Conservation (phyloP, 2,329 filamentous ascomycete genomes). For the Didymella arachidicola region DNA sequence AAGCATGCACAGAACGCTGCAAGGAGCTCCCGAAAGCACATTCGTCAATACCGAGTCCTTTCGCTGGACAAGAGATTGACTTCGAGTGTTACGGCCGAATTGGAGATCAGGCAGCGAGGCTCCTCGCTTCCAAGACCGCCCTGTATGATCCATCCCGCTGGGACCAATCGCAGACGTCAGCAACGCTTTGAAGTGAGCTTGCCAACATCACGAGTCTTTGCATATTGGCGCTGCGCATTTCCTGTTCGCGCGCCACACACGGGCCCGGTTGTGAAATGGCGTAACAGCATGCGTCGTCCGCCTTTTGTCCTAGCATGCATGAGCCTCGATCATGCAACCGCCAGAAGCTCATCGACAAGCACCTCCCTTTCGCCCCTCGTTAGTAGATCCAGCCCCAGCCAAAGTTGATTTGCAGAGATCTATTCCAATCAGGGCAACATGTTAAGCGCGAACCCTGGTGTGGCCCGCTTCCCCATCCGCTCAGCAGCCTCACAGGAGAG, state of each 20-base stretch:
- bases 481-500: conserved; percentile 28
- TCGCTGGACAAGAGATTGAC: not conserved
- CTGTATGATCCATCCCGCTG: conserved; percentile 32
- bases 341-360: conserved; percentile 22
- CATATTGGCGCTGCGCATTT: not conserved
- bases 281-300: conserved; percentile 1
- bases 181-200: conserved; percentile 6
- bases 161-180: conserved; percentile 28
- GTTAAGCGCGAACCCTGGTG: not conserved
- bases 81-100: not conserved
- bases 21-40: not conserved
- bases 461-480: conserved; percentile 29
- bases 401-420: not conserved
- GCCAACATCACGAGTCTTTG: conserved; percentile 8
- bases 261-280: not conserved
- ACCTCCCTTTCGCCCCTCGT: conserved; percentile 16
- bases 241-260: conserved; percentile 2
- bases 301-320: conserved; percentile 19
- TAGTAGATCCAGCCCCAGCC: conserved; percentile 9
- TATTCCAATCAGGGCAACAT: not conserved
- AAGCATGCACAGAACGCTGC: not conserved
- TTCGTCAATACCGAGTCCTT: not conserved
- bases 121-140: conserved; percentile 27
- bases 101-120: conserved; percentile 13
- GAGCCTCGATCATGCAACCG: conserved; percentile 19